Percentiles rank a stretch among this genome's conserved stretches.
These are phyloP conservation scores for Cenchrus fungigraminus DNA, from an alignment of 176 grass and related monocot species.

Conservation along the genomic window DNA sequence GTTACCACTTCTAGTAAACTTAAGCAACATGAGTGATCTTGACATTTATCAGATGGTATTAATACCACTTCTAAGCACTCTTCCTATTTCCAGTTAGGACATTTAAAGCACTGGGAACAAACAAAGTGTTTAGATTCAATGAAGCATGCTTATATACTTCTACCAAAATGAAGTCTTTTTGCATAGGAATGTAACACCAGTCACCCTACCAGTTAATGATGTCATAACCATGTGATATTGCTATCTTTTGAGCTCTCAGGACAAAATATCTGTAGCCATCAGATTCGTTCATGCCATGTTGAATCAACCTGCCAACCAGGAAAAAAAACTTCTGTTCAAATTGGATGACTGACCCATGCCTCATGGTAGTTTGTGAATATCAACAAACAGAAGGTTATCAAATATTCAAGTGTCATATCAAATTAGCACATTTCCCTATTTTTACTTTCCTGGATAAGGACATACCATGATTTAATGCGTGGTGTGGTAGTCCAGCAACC, in stretches of 20 bases:
- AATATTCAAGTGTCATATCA: not conserved
- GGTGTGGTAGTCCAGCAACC: conserved; percentile 81
- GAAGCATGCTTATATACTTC: no score
- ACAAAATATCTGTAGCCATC: conserved; percentile 90
- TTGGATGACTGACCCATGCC: not conserved
- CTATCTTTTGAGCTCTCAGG: conserved; percentile 81
- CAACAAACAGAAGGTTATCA: conserved; percentile 7
- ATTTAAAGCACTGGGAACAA: no score
- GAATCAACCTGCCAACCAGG: conserved; percentile 56
- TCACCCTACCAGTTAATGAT: conserved; percentile 78
- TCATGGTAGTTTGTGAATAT: not conserved
- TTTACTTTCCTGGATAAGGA: conserved; percentile 19
- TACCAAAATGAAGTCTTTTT: no score
- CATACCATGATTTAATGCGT: conserved; percentile 67
- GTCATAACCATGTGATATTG: conserved; percentile 77
- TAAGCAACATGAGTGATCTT: no score
- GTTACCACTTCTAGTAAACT: no score
- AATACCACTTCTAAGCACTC: no score
- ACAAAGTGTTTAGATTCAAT: no score
- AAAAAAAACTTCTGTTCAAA: conserved; percentile 29
- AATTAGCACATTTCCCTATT: not conserved
- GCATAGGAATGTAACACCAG: not conserved
- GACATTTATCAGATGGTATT: no score
- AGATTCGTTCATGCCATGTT: conserved; percentile 79
- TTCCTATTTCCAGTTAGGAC: no score